Base-by-base conservation (phyloP, 371 early-diverging fungal species). In the Mucor lusitanicus region DNA sequence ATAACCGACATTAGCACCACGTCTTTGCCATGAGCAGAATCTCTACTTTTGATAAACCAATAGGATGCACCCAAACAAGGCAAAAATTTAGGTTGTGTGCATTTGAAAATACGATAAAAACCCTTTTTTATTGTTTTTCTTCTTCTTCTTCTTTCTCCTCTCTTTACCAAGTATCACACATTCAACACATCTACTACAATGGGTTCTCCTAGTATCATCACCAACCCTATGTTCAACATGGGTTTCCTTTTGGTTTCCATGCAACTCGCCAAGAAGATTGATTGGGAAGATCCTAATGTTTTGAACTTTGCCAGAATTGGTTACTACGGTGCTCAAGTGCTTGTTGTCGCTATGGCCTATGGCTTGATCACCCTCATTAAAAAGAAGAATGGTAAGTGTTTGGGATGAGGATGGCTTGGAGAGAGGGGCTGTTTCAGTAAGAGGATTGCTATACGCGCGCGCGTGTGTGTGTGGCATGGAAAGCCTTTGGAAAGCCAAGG, bases 211-310 rank as follows among this genome's bases (percentile, higher is more conserved):
- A 70, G 76, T 59, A 69, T 81, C 42, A 39, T 84, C 30, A 67
- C 74, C 25, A 77, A 73, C 33, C 84, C 84, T 30, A 59, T 84
- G 61, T 80, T 84, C 75, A 90, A 91, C 73, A 82, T 91, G 81
- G 90, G 78, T 48, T 78, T 90, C 61, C 81, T 91, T 63, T 78
- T 91, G 69, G 86, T 87, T 46, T 78, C 87, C 21, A 91, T 91
- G 88, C 92, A 90, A 76, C 63, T 90, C 64, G 85, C 85, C 71
- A 91, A 90, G 81, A 82, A 81, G 61, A 70, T 89, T 68, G 87
- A 88, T 54, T 88, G 90, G 69, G 89, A 91, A 66, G 82, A 85
- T 72, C 90, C 91, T 59, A 70, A 87, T 64, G 84, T 85, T 30
- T 70, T 87, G 66, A 75, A 73, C 56, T 50, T 78, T 64, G 88